Evolutionary conservation across 805 yeast genomes (phyloP), one percentile per base, ranked within the genome.

Genomic region (Jamesozyma piceae): DNA sequence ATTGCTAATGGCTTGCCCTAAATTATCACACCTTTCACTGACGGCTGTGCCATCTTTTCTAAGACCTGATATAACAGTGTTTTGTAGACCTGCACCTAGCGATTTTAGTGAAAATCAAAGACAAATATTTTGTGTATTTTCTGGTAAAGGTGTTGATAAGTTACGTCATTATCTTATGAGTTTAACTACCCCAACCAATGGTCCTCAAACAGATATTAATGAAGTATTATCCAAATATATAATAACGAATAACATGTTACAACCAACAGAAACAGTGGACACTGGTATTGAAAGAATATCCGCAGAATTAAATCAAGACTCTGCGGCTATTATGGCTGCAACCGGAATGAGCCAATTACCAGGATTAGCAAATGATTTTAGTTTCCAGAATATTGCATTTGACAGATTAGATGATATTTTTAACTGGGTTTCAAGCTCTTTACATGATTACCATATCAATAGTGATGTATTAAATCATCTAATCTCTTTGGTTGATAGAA

Each of bases 41-140:
- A 92, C 97, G 0, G 98, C 97, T 0, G 88, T 90, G 21, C 71
- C 81, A 1, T 83, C 95, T n/a, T 90, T 92, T 65, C 71, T 90
- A 58, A 73, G 95, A 46, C 73, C 81, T 9, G 97, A 90, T 55
- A 78, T 90, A 38, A 82, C 90, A 0, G 78, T 76, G 49, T 89
- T 78, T 63, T 89, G 97, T 61, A 80, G 97, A 24, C 84, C 81
- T 8, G 92, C 97, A 2, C 97, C 98, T 3, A 77, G 83, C 11
- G 97, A 88, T 53, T 89, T 92, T 60, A 88, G 81, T 41, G 85
- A 80, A 43, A 82, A 82, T 54, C 98, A 92, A 62, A 80, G 80
- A 49, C 74, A 80, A 19, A 72, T 84, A 38, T 90, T 92, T 57
- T 90, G 97, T 66, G 98, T 90, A 11, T 92, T 88, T 58, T 80